Evolutionary conservation across 352 stramenopile genomes (phyloP), one percentile per base, ranked within the genome.

Genomic region (Phytopythium vexans): DNA sequence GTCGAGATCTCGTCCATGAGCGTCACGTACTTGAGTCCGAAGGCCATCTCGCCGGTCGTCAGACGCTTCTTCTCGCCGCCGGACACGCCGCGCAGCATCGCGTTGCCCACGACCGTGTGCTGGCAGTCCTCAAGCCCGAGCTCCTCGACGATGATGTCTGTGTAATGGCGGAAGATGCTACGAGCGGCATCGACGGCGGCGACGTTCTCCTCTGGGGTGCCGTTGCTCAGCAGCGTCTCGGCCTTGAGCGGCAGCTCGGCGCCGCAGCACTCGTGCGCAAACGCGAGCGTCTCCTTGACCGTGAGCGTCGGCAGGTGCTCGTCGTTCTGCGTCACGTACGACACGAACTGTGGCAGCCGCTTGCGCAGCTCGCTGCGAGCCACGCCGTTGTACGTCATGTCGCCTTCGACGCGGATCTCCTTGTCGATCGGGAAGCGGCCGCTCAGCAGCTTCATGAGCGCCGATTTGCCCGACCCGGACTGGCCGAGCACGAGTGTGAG

Each of bases 1-100:
- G 77, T 88, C 44, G 53, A 82, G 66, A 87, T 82, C 52, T 88
- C 72, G 70, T 98, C 91, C 55, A 97, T 78, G 27, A 97, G 45
- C 10, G 92, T 72, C 11, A 94, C 74, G 9, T 65, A 60, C 35
- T 86, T 83, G 58, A 92, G 68, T 1, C 77, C 92, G 5, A 96
- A 77, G 47, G 92, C 70, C 78, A 82, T 80, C 52, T 89, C 74
- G 50, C 74, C 78, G 6, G 71, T 74, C 15, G 78, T 89, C 49
- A 89, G 57, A 41, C 79, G 77, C 64, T 86, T 86, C 33, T 71
- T 59, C 49, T 90, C 78, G 15, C 79, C 79, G 8, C 79, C 79
- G 16, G 73, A 88, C 58, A 90, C 65, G 35, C 79, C 79, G 14
- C 79, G 69, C 10, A 77, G 52, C 46, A 88, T 64, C 3, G 59